Evolutionary conservation across 257 asterid genomes (phyloP).

Genomic region (Galeopsis tetrahit): DNA sequence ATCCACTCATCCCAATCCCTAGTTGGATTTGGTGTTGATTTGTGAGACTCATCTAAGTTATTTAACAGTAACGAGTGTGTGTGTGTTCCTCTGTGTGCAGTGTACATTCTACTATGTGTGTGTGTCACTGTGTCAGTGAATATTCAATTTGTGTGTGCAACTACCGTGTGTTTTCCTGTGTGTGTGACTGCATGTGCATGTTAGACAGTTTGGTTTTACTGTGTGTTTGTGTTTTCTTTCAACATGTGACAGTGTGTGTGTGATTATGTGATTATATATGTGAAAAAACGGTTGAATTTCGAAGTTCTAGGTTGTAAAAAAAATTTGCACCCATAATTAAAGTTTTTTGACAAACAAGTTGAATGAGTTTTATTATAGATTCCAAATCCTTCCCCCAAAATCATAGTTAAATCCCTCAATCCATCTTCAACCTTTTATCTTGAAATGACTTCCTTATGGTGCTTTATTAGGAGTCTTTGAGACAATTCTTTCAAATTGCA

Average conservation of each 20-base stretch:
- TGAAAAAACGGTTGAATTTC: neutral
- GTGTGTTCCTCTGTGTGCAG: neutral
- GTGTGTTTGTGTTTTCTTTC: neutral
- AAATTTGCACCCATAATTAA: constrained; percentile 3
- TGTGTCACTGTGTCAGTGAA: neutral
- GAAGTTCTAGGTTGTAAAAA: neutral
- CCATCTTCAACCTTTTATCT: neutral
- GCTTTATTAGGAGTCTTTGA: constrained; percentile 1
- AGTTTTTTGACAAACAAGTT: no score
- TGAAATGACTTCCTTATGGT: neutral
- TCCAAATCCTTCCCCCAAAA: neutral
- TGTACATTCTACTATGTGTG: neutral
- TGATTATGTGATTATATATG: neutral
- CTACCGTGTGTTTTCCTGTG: neutral
- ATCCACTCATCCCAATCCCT: neutral
- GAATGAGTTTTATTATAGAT: no score
- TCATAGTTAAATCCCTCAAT: neutral
- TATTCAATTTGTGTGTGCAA: neutral
- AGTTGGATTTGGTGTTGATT: neutral
- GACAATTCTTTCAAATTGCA: neutral
- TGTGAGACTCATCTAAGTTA: neutral
- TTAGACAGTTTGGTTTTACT: neutral
- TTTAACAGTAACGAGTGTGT: neutral
- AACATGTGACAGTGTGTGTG: neutral
- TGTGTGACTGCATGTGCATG: neutral